Base-by-base conservation (phyloP, 2,329 filamentous ascomycete genomes). In the Talaromyces sp. region DNA sequence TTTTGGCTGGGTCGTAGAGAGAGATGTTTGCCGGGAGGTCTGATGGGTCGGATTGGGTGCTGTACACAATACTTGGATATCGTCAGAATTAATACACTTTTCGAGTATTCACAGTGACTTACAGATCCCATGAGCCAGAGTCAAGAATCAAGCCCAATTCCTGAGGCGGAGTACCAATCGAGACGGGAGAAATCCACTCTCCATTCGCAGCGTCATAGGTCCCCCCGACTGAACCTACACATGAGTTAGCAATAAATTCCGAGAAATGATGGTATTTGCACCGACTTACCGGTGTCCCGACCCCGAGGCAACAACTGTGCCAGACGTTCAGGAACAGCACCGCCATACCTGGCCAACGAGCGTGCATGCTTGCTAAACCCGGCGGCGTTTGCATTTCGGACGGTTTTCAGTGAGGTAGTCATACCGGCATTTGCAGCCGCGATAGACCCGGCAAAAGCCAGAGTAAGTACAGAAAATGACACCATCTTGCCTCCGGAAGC, bases 61-160 rank as follows among this genome's bases (percentile, higher is more conserved):
- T n/a, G 85, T 87, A 78, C 85, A 90, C 80, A 91, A 90, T 33
- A 89, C 85, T 89, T 92, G 61, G 84, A 86, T 68, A 45, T 50
- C 7, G 58, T 61, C 27, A 61, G 58, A 3, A 37, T 19, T 10
- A 13, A 25, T 37, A 19, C 33, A 31, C 41, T 17, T 27, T 15
- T 7, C 6, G 3, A 43, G 59, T 31, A 22, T 3, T 13, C 52
- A 33, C 7, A 17, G n/a, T 27, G 13, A 60, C 50, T 72, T 82
- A 87, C 80, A 90, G 82, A 75, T 92, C 90, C 15, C 89, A 85
- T 1, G 89, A 91, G 64, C 90, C 90, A 15, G 88, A 89, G 76
- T 92, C 90, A 72, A 92, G 90, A 73, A 91, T 88, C 66, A 93
- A 74, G 66, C 86, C 83, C 67, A 91, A 73, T 2, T 80, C 84